Evolutionary conservation across 1,139 yeast species (phyloP), one percentile per base, ranked within the genome.

Genomic region (Diutina ranongensis): DNA sequence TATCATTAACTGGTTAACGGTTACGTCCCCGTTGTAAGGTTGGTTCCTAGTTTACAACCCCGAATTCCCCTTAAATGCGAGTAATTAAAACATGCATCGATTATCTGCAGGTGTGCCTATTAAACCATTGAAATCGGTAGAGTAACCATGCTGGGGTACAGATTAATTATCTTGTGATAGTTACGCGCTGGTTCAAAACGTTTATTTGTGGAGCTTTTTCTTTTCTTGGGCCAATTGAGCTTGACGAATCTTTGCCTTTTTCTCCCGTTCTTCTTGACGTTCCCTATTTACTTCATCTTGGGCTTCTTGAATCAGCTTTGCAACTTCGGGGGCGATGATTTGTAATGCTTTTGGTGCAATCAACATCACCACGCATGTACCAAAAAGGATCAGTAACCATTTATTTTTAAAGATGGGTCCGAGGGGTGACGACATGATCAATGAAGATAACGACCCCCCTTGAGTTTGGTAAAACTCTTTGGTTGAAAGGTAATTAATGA

Each of bases 401-500:
- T 38, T 38, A 32, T 25, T 38, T 10, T 25, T 38, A 15, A 38
- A 25, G 10, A 38, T 15, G 8, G 42, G 42, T 2, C 42, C 42
- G 3, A 38, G 10, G 5, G 42, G 42, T n/a, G 31, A 20, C 10
- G 21, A 21, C 42, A 38, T 38, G 21, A 38, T 3, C 1, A 38
- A 15, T 4, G n/a, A n/a, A 18, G 25, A 15, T 4, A 25, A 7
- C 2, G 42, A 38, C 13, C 20, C 32, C 19, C 7, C 9, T 3
- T 25, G 32, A 12, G 32, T 22, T 20, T 38, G 31, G 20, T 38
- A 38, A 25, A 25, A 38, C 5, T 38, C 13, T 15, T 38, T 38
- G 19, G 28, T 16, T n/a, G 32, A 22, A 4, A 38, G 4, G 13
- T 20, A 22, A 5, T 13, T 13, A 15, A 38, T 4, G 5, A 38